These are phyloP conservation scores for Pisolithus tinctorius DNA, from an alignment of 768 basidiomycete genomes.

Conservation along the genomic window DNA sequence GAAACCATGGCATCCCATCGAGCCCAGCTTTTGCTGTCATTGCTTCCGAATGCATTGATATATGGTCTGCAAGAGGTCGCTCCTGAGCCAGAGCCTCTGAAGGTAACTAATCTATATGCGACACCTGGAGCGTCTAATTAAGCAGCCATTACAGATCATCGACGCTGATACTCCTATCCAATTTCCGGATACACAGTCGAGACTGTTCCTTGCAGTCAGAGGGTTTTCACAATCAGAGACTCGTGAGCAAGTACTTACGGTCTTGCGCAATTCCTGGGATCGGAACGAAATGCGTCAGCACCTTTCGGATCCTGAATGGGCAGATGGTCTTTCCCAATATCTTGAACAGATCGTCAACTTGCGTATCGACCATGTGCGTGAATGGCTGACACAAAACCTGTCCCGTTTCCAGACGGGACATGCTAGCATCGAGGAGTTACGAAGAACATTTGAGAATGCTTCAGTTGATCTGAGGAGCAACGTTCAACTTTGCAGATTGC, in stretches of 20 bases:
- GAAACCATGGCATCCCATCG: conserved; percentile 45
- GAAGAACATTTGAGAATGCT: conserved; percentile 35
- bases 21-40: conserved; percentile 33
- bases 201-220: conserved; percentile 27
- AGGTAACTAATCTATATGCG: conserved; percentile 26
- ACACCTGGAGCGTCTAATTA: too few species aligned
- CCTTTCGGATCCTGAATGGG: conserved; percentile 30
- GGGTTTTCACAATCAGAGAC: conserved; percentile 9
- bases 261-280: conserved; percentile 15
- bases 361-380: conserved; percentile 40
- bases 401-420: conserved; percentile 38
- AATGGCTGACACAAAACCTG: conserved; percentile 47
- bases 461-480: conserved; percentile 40
- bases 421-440: conserved; percentile 39
- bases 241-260: conserved; percentile 10
- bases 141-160: conserved; percentile 34
- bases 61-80: conserved; percentile 41
- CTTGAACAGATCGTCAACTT: conserved; percentile 34
- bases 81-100: conserved; percentile 42
- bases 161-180: conserved; percentile 41
- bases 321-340: conserved; percentile 29
- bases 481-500: conserved; percentile 42
- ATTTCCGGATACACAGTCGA: conserved; percentile 28
- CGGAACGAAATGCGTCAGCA: conserved; percentile 14
- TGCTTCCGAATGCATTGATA: conserved; percentile 42